A percentile compares a stretch with the other conserved stretches of the same genome.
These are phyloP conservation scores for Stylonectria norvegica DNA, from an alignment of 2,329 filamentous ascomycete species.

Conservation along the genomic window DNA sequence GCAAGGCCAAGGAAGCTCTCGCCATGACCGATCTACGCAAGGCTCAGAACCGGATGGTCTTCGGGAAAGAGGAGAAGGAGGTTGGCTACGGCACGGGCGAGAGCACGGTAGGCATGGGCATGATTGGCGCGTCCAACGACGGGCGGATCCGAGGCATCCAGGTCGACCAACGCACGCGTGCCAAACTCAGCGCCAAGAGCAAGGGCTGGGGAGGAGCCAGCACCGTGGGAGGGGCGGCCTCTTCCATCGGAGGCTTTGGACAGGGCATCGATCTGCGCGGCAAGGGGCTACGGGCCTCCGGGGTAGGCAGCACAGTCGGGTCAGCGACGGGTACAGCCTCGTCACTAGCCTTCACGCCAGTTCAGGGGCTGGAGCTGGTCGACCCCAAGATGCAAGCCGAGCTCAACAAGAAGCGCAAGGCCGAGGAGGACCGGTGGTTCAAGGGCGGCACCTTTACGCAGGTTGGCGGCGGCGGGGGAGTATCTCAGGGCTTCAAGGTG, in stretches of 20 bases:
- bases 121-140: slow-evolving; percentile 87
- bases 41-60: slow-evolving; percentile 92
- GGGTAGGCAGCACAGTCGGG: slow-evolving; percentile 70
- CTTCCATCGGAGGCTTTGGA: slow-evolving; percentile 77
- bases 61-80: slow-evolving; percentile 93
- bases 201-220: slow-evolving; percentile 86
- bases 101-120: slow-evolving; percentile 81
- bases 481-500: slow-evolving; percentile 71
- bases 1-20: slow-evolving; percentile 93
- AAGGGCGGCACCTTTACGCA: slow-evolving; percentile 97
- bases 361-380: slow-evolving; percentile 91
- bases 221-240: slow-evolving; percentile 64
- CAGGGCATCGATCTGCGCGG: slow-evolving; percentile 70
- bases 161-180: slow-evolving; percentile 88
- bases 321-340: slow-evolving; percentile 69
- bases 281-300: slow-evolving; percentile 75
- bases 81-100: slow-evolving; percentile 87
- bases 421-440: slow-evolving; percentile 94
- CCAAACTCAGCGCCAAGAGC: slow-evolving; percentile 91
- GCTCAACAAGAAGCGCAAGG: slow-evolving; percentile 84
- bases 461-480: slow-evolving; percentile 56
- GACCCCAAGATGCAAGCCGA: slow-evolving; percentile 89
- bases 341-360: slow-evolving; percentile 87
- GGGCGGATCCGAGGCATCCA: slow-evolving; percentile 86
- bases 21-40: slow-evolving; percentile 97